These are phyloP conservation scores for Coemansia sp. DNA, from an alignment of 192 early-diverging fungal species.

Conservation along the genomic window DNA sequence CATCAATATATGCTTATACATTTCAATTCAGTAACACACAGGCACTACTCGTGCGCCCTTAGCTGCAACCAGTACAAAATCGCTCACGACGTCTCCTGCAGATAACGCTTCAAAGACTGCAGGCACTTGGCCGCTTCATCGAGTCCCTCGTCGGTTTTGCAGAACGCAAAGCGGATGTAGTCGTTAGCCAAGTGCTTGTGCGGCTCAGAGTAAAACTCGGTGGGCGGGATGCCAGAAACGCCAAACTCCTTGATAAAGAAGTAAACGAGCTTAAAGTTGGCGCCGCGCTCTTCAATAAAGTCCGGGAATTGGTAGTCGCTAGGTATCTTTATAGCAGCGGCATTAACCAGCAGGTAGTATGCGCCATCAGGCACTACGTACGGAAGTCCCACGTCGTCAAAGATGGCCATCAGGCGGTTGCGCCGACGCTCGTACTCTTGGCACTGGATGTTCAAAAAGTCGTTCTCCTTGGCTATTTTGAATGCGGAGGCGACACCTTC, in stretches of 20 bases:
- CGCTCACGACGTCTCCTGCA: slow-evolving; percentile 12
- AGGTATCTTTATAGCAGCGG: slow-evolving; percentile 65
- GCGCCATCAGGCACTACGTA: slow-evolving; percentile 87
- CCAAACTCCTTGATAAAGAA: slow-evolving; percentile 87
- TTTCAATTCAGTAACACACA: not conserved
- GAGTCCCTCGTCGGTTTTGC: slow-evolving; percentile 84
- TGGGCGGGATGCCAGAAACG: slow-evolving; percentile 88
- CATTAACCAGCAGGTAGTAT: slow-evolving; percentile 92
- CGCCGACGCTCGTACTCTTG: slow-evolving; percentile 70
- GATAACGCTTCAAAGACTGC: slow-evolving; percentile 58
- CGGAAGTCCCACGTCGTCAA: slow-evolving; percentile 68
- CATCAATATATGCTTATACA: not conserved
- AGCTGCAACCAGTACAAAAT: not conserved
- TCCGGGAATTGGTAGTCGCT: slow-evolving; percentile 61
- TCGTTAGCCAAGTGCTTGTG: slow-evolving; percentile 68
- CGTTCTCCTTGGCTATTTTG: slow-evolving; percentile 59
- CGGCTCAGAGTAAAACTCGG: slow-evolving; percentile 79
- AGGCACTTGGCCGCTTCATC: slow-evolving; percentile 72
- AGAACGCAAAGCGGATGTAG: slow-evolving; percentile 88
- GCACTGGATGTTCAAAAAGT: slow-evolving; percentile 73
- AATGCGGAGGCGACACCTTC: slow-evolving; percentile 78
- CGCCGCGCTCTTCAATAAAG: slow-evolving; percentile 61
- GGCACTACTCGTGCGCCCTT: too few relatives aligned
- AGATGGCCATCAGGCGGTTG: slow-evolving; percentile 66
- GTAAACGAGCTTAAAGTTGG: slow-evolving; percentile 77